A percentile compares a stretch with the other conserved stretches of the same genome.
Evolutionary conservation across 768 basidiomycete species (phyloP).

Genomic region (Boletus insuetus): DNA sequence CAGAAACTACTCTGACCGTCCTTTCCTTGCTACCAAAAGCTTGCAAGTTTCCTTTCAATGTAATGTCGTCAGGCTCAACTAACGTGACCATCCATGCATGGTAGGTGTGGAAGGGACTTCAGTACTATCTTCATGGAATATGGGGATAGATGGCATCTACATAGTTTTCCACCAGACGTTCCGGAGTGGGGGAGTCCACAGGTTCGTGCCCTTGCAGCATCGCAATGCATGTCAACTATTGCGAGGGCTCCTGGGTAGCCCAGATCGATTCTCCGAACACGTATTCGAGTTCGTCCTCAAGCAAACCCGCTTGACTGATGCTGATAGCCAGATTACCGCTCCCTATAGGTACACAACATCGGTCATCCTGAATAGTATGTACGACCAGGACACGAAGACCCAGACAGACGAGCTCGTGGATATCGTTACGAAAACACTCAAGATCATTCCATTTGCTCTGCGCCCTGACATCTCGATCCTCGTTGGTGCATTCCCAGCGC

Average conservation of each 20-base stretch:
- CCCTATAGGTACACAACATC: conserved; percentile 18
- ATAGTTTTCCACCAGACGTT: conserved; percentile 31
- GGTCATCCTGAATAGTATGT: conserved; percentile 18
- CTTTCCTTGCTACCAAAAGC: conserved; percentile 23
- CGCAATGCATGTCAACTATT: conserved; percentile 33
- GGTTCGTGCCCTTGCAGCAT: conserved; percentile 30
- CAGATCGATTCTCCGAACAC: conserved; percentile 33
- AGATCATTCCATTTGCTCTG: conserved; percentile 7
- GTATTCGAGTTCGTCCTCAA: conserved; percentile 30
- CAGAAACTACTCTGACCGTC: conserved; percentile 51
- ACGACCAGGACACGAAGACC: conserved; percentile 17
- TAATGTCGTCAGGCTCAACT: not conserved
- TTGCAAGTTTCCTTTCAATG: conserved; percentile 1
- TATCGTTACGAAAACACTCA: conserved; percentile 3
- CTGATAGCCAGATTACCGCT: not conserved
- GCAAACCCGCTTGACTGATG: not conserved
- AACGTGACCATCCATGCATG: not conserved
- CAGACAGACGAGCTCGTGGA: conserved; percentile 14
- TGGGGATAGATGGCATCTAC: conserved; percentile 33
- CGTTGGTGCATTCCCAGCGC: conserved; percentile 13
- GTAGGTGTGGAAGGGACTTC: conserved; percentile 21
- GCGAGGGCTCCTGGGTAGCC: conserved; percentile 30
- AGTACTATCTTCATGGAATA: conserved; percentile 29
- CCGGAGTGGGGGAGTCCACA: conserved; percentile 19
- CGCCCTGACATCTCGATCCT: conserved; percentile 20